These are phyloP conservation scores for Candida michaelii DNA, from an alignment of 805 yeast species.

Conservation along the genomic window DNA sequence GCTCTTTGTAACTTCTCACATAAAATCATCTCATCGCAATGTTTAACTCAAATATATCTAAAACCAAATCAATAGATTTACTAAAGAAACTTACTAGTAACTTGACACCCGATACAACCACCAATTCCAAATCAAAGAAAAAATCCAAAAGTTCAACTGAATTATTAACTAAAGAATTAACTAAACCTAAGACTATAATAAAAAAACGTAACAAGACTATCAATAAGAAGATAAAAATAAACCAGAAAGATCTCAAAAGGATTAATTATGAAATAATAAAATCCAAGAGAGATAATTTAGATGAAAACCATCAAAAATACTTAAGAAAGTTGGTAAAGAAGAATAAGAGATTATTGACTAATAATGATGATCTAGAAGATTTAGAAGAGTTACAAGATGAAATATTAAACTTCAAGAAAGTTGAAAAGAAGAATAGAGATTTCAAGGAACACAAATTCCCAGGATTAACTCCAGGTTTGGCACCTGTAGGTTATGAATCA, in stretches of 20 bases:
- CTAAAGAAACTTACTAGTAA: conserved; percentile 37
- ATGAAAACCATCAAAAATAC: conserved; percentile 36
- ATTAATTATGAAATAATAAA: conserved; percentile 42
- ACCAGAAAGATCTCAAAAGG: conserved; percentile 33
- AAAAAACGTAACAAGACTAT: conserved; percentile 26
- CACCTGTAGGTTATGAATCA: conserved; percentile 68
- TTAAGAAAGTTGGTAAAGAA: conserved; percentile 37
- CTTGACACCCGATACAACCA: neutral
- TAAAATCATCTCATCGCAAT: conserved; percentile 15
- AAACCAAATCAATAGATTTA: conserved; percentile 36
- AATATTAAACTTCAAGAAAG: conserved; percentile 28
- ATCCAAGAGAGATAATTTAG: conserved; percentile 25
- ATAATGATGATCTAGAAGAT: conserved; percentile 19
- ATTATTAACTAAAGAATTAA: conserved; percentile 19
- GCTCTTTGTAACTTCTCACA: neutral
- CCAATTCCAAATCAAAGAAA: neutral
- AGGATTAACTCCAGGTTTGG: conserved; percentile 83
- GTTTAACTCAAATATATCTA: conserved; percentile 29
- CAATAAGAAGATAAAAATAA: conserved; percentile 26
- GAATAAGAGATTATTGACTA: conserved; percentile 32
- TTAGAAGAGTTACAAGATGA: conserved; percentile 32
- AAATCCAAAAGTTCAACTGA: conserved; percentile 17
- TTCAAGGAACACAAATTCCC: conserved; percentile 46
- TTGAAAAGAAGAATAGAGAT: conserved; percentile 25
- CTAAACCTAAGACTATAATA: conserved; percentile 14